Percentiles rank a stretch among this genome's conserved stretches.
phyloP scores from a whole-genome alignment of 768 basidiomycete genomes.

The Pleurotus eryngii region DNA sequence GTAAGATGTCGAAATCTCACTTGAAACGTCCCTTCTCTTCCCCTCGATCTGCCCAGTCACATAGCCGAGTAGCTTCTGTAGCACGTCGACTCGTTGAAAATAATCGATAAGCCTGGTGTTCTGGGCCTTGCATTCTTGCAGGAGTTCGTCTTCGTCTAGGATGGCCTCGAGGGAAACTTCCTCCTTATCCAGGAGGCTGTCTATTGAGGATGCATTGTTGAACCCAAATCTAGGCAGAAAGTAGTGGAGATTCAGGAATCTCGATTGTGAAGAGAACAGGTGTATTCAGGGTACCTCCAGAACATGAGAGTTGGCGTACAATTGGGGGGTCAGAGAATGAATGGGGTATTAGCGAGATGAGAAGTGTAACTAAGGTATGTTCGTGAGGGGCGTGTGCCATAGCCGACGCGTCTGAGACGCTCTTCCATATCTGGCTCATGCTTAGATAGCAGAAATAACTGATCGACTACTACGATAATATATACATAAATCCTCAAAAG shows the following conservation, averaged over 20 bases:
- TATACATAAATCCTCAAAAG: neutral
- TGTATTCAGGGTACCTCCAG: constrained; percentile 44
- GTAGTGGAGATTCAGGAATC: constrained; percentile 19
- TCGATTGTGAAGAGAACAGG: constrained; percentile 6
- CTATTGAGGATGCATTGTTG: constrained; percentile 85
- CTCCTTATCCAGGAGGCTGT: constrained; percentile 87
- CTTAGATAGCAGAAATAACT: neutral
- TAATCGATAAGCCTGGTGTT: constrained; percentile 88
- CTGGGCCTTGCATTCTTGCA: constrained; percentile 94
- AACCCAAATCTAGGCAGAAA: constrained; percentile 75
- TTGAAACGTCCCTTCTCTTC: constrained; percentile 79
- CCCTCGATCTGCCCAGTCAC: constrained; percentile 83
- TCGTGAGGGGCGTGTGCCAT: constrained; percentile 2
- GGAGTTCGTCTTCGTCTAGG: constrained; percentile 88
- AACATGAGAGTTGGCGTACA: constrained; percentile 35
- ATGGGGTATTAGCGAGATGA: neutral
- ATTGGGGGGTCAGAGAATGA: neutral
- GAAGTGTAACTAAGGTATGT: constrained; percentile 4
- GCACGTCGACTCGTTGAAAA: constrained; percentile 76
- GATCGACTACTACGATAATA: neutral
- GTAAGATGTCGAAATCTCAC: constrained; percentile 42
- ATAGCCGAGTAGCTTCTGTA: constrained; percentile 79
- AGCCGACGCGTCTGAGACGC: constrained; percentile 7
- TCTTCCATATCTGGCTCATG: neutral
- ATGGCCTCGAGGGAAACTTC: constrained; percentile 87